Conservation (phyloP, 805 yeast genomes). For the Scheffersomyces stipitis region DNA sequence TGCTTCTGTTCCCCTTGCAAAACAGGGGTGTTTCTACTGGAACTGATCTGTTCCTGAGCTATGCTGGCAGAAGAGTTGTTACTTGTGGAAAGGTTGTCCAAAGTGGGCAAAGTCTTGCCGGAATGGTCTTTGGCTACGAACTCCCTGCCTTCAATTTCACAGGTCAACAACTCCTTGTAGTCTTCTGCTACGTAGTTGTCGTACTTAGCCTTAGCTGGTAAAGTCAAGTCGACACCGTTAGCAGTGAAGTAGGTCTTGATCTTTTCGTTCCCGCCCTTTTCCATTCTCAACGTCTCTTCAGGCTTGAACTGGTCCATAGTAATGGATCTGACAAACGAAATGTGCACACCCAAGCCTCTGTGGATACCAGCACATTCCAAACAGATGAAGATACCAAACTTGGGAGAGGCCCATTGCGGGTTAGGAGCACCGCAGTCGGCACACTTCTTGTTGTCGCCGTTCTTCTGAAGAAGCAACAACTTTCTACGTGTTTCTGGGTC, state of each 20-base stretch:
- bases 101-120: constrained; percentile 41
- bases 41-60: constrained; percentile 26
- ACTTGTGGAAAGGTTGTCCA: constrained; percentile 4
- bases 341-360: constrained; percentile 93
- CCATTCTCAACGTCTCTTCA: constrained; percentile 89
- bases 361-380: constrained; percentile 97
- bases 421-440: constrained; percentile 94
- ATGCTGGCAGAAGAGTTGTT: constrained; percentile 19
- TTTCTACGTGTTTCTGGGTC: constrained; percentile 91
- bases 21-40: constrained; percentile 44
- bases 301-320: constrained; percentile 99
- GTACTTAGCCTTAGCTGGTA: constrained; percentile 74
- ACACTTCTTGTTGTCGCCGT: constrained; percentile 82
- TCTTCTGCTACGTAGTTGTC: constrained; percentile 93
- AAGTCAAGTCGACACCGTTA: constrained; percentile 65
- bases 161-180: constrained; percentile 78
- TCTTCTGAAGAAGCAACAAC: constrained; percentile 70
- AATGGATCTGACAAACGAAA: constrained; percentile 92
- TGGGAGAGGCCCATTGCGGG: constrained; percentile 99
- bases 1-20: constrained; percentile 40
- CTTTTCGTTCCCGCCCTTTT: constrained; percentile 85
- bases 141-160: constrained; percentile 69
- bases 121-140: constrained; percentile 67
- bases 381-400: constrained; percentile 95
- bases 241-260: constrained; percentile 66